Conservation (phyloP, 495 filamentous ascomycete species). For the Xylaria curta region DNA sequence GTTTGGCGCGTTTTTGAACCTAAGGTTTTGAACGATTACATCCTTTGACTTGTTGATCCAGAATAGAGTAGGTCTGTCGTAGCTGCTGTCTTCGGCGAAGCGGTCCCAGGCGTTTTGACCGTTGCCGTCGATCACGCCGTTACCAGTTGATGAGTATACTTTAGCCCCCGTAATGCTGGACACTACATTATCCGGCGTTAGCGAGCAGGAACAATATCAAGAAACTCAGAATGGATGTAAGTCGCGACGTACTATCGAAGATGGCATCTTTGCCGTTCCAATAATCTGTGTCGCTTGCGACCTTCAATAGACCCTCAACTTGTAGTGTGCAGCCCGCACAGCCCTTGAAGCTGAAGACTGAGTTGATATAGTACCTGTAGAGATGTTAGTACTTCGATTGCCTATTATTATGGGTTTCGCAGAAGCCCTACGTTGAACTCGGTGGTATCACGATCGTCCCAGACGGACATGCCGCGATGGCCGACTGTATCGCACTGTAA, state of each 20-base stretch:
- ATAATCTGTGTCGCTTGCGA: conserved; percentile 43
- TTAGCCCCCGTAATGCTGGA: conserved; percentile 44
- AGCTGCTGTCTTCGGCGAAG: conserved; percentile 47
- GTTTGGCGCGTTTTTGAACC: conserved; percentile 52
- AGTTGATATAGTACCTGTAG: conserved; percentile 43
- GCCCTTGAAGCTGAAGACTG: conserved; percentile 43
- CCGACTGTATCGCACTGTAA: conserved; percentile 40
- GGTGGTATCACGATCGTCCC: conserved; percentile 54
- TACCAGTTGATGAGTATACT: conserved; percentile 48
- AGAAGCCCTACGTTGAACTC: conserved; percentile 33
- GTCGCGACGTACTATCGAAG: conserved; percentile 35
- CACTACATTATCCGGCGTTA: conserved; percentile 22
- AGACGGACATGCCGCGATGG: conserved; percentile 46
- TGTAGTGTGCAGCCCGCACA: conserved; percentile 51
- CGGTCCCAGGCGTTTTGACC: conserved; percentile 51
- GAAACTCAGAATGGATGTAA: not conserved
- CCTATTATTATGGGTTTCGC: too few relatives aligned
- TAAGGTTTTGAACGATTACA: conserved; percentile 44
- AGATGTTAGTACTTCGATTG: too few relatives aligned
- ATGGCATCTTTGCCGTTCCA: conserved; percentile 51
- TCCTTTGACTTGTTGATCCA: conserved; percentile 48
- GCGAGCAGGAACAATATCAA: not conserved
- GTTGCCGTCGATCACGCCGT: conserved; percentile 54
- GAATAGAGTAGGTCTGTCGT: conserved; percentile 48
- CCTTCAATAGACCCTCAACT: conserved; percentile 51